These are phyloP conservation scores for Alternaria sp. DNA, from an alignment of 2,329 filamentous ascomycete genomes.

Conservation along the genomic window DNA sequence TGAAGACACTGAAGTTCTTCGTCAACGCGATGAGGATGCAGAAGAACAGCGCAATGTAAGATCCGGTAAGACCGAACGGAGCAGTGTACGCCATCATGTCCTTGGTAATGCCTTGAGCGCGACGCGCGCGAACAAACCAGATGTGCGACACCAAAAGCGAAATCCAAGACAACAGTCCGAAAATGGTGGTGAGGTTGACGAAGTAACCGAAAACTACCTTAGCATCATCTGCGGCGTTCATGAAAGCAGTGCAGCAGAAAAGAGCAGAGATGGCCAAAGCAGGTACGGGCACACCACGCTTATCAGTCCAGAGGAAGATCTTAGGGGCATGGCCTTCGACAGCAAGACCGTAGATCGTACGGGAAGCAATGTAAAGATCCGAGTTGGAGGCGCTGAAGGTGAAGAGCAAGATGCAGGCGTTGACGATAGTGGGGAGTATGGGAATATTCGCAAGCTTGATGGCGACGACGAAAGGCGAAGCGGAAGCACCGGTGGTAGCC, in stretches of 20 bases:
- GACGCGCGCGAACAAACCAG: slow-evolving; percentile 55
- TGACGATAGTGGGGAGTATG: slow-evolving; percentile 71
- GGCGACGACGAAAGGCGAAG: slow-evolving; percentile 78
- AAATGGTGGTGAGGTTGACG: slow-evolving; percentile 54
- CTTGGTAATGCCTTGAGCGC: slow-evolving; percentile 54
- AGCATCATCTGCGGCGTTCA: slow-evolving; percentile 53
- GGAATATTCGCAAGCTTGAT: slow-evolving; percentile 71
- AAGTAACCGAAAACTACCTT: slow-evolving; percentile 56
- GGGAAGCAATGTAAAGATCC: slow-evolving; percentile 76
- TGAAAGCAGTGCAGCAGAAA: slow-evolving; percentile 71
- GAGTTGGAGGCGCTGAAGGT: slow-evolving; percentile 80
- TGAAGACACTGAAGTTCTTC: slow-evolving; percentile 82
- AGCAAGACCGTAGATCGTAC: slow-evolving; percentile 75
- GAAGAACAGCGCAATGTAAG: slow-evolving; percentile 70
- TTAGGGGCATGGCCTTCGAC: slow-evolving; percentile 73
- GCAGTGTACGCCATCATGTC: slow-evolving; percentile 63
- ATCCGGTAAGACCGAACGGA: slow-evolving; percentile 74
- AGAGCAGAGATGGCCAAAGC: slow-evolving; percentile 66
- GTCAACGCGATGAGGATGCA: slow-evolving; percentile 77
- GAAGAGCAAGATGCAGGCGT: slow-evolving; percentile 76
- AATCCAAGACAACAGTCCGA: slow-evolving; percentile 56
- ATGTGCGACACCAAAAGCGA: slow-evolving; percentile 58
- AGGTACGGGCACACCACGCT: slow-evolving; percentile 72
- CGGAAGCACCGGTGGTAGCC: slow-evolving; percentile 57
- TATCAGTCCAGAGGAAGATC: slow-evolving; percentile 74